Conservation (phyloP, 2,329 filamentous ascomycete genomes). For the Penicillium sp. region DNA sequence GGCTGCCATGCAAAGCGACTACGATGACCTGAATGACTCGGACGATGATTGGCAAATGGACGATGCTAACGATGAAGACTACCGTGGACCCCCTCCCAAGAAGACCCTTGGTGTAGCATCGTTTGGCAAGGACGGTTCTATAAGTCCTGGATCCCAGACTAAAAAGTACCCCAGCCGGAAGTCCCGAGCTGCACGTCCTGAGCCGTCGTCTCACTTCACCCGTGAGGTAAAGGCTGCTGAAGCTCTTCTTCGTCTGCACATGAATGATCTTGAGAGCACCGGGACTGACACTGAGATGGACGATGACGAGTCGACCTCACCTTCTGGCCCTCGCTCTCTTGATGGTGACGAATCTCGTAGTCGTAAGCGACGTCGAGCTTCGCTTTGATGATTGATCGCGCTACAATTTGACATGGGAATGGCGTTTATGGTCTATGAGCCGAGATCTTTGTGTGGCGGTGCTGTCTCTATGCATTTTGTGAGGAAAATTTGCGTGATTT, state of each 20-base stretch:
- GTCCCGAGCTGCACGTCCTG: slow-evolving; percentile 4
- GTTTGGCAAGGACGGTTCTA: background rate
- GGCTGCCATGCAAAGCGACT: background rate
- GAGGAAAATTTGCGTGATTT: background rate
- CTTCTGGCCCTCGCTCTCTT: background rate
- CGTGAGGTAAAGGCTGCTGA: slow-evolving; percentile 41
- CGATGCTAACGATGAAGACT: slow-evolving; percentile 24
- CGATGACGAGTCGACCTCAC: background rate
- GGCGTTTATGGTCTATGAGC: background rate
- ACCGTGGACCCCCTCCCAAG: slow-evolving; percentile 5
- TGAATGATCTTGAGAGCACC: slow-evolving; percentile 29
- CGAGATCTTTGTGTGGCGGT: background rate
- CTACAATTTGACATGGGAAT: background rate
- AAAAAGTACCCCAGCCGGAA: slow-evolving; percentile 12
- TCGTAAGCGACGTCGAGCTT: slow-evolving; percentile 20
- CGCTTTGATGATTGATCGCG: slow-evolving; percentile 5
- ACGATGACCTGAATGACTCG: slow-evolving; percentile 11
- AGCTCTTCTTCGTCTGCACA: slow-evolving; percentile 37
- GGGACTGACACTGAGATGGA: slow-evolving; percentile 15
- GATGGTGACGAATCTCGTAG: background rate
- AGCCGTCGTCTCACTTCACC: slow-evolving; percentile 22
- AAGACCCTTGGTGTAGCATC: background rate
- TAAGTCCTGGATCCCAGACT: background rate
- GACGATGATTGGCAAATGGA: slow-evolving; percentile 16
- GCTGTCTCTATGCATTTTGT: slow-evolving; percentile 1